Percentiles rank a stretch among this genome's conserved stretches.
phyloP scores from a whole-genome alignment of 148 eudicot genomes.

The Silene latifolia region DNA sequence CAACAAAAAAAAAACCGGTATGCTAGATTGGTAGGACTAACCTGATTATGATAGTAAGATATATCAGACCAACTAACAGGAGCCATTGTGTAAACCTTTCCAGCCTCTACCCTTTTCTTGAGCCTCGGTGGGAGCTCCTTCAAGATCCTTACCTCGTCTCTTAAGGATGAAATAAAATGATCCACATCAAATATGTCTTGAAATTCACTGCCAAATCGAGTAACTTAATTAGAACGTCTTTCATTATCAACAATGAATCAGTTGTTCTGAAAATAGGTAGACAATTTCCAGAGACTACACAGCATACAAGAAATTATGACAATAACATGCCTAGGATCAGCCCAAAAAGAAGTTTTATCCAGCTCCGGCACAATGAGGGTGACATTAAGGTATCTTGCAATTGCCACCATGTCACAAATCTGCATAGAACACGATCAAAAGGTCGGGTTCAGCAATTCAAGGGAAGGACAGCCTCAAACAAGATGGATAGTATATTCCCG shows the following conservation, averaged over 20 bases:
- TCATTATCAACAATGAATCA: conserved; percentile 2
- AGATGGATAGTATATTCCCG: conserved; percentile 1
- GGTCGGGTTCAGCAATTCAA: background rate
- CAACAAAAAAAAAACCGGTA: background rate
- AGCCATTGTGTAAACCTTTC: conserved; percentile 64
- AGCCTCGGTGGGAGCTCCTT: conserved; percentile 84
- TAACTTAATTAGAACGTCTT: conserved; percentile 10
- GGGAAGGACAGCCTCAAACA: background rate
- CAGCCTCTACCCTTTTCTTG: conserved; percentile 69
- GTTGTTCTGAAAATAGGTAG: background rate
- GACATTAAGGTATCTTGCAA: conserved; percentile 95
- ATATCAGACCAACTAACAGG: conserved; percentile 95
- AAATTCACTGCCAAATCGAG: conserved; percentile 63
- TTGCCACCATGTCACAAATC: conserved; percentile 99
- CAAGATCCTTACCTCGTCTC: conserved; percentile 84
- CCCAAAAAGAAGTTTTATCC: conserved; percentile 95
- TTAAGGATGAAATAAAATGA: conserved; percentile 78
- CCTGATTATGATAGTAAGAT: conserved; percentile 81
- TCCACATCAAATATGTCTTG: conserved; percentile 92
- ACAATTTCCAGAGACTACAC: conserved; percentile 18
- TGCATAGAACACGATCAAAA: conserved; percentile 31
- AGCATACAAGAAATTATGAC: conserved; percentile 29
- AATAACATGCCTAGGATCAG: conserved; percentile 88
- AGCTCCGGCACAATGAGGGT: conserved; percentile 92
- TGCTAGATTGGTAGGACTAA: conserved; percentile 15